Base-by-base conservation (phyloP, 805 yeast species). In the Kazachstania kunashirensis region DNA sequence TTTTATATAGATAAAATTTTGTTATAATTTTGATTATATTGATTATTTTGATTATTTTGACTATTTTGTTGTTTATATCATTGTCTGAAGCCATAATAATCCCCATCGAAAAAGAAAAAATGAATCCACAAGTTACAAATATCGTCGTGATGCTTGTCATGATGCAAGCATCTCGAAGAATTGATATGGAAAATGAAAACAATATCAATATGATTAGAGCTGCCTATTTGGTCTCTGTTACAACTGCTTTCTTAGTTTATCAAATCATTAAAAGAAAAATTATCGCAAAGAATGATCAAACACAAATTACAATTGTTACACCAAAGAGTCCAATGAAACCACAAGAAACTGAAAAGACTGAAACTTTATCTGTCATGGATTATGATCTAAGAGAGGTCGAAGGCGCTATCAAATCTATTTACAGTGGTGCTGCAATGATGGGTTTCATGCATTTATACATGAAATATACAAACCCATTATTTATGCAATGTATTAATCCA, bases 371-470 rank as follows among this genome's bases (percentile, higher is more conserved):
- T 36, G 85, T 86, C 47, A 84, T 77, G 69, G 95, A 88, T 50
- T 89, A 89, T 70, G 98, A 89, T 63, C 72, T 88, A 60, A 72
- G 76, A 58, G 96, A 89, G 68, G 73, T 88, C 44, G 78, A 82
- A 61, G 40, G 74, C 36, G 79, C 86, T 44, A 73, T 88, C 63
- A 84, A 82, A 65, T 75, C 92, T 46, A 75, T 86, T 48, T 78
- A 79, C 71, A 83, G 92, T 46, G 84, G 94, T 46, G 61, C 85
- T 50, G 96, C 95, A 55, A 88, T 92, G 95, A 86, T 92, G 86
- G 95, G 81, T 19, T 83, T 89, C 78, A 88, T 92, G 96, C 98
- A 89, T 65, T 56, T 89, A 47, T 89, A 89, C 77, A 78, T 92
- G 94, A 84, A 86, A 67, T 89, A 84, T 73, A 86, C 96, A 62